A percentile compares a stretch with the other conserved stretches of the same genome.
Evolutionary conservation across 345 rosid species (phyloP).

Genomic region (Punica granatum): DNA sequence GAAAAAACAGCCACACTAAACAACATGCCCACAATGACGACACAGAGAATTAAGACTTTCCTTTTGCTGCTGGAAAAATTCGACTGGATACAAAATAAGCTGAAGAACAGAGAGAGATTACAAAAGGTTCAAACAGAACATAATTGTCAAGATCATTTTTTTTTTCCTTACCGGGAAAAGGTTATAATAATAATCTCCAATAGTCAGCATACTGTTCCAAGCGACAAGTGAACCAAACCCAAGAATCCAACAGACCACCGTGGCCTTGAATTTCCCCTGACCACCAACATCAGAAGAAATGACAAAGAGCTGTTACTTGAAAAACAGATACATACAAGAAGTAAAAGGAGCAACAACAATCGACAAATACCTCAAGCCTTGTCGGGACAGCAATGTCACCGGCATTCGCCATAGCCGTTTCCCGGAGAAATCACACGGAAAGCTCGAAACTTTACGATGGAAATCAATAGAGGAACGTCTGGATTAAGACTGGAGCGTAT

Average conservation of each 20-base stretch:
- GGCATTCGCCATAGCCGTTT: constrained; percentile 6
- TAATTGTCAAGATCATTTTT: not conserved
- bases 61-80: too few relatives aligned
- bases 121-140: not conserved
- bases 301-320: not conserved
- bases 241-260: constrained; percentile 62
- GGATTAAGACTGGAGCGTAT: too few relatives aligned
- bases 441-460: too few relatives aligned
- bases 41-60: too few relatives aligned
- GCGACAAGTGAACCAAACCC: constrained; percentile 71
- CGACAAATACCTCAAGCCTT: constrained; percentile 39
- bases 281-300: not conserved
- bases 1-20: too few relatives aligned
- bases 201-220: constrained; percentile 84
- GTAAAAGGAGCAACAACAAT: not conserved
- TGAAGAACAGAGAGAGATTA: not conserved
- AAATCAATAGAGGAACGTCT: too few relatives aligned
- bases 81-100: not conserved
- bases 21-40: too few relatives aligned
- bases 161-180: constrained; percentile 44
- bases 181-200: constrained; percentile 62
- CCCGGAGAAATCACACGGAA: not conserved
- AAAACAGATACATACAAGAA: not conserved
- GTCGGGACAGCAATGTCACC: constrained; percentile 13
- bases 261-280: constrained; percentile 60